Evolutionary conservation across 2,329 filamentous ascomycete genomes (phyloP).

Genomic region (Colletotrichum orchidophilum): DNA sequence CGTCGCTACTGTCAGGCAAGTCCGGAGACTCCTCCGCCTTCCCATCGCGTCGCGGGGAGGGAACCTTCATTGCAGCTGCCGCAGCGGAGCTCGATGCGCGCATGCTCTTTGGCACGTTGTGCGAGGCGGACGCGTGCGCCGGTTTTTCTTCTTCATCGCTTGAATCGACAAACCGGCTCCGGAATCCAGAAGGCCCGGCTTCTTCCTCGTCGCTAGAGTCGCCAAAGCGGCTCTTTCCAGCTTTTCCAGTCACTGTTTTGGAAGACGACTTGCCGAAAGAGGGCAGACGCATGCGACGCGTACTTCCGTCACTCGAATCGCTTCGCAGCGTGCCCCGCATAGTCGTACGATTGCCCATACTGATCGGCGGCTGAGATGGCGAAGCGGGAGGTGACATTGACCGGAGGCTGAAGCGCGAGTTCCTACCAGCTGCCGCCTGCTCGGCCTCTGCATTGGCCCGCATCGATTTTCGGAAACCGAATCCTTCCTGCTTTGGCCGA

Average conservation of each 20-base stretch:
- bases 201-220: slow-evolving; percentile 72
- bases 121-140: slow-evolving; percentile 78
- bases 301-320: slow-evolving; percentile 47
- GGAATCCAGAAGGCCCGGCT: slow-evolving; percentile 49
- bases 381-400: slow-evolving; percentile 74
- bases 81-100: slow-evolving; percentile 44
- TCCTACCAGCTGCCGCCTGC: slow-evolving; percentile 2
- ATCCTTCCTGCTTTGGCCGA: slow-evolving; percentile 58
- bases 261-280: slow-evolving; percentile 51
- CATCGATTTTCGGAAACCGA: slow-evolving; percentile 80
- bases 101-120: slow-evolving; percentile 49
- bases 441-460: slow-evolving; percentile 61
- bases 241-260: slow-evolving; percentile 42
- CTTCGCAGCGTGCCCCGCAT: slow-evolving; percentile 54
- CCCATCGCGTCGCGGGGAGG: slow-evolving; percentile 51
- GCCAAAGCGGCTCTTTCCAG: slow-evolving; percentile 62
- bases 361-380: slow-evolving; percentile 51
- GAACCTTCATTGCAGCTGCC: slow-evolving; percentile 48
- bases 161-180: slow-evolving; percentile 75
- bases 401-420: slow-evolving; percentile 69
- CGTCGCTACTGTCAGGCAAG: slow-evolving; percentile 68
- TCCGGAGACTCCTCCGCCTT: slow-evolving; percentile 63
- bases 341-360: slow-evolving; percentile 52
- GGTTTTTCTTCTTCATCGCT: slow-evolving; percentile 72
- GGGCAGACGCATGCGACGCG: slow-evolving; percentile 51